Base-by-base conservation (phyloP, 768 basidiomycete species). In the Podaxis sp. region DNA sequence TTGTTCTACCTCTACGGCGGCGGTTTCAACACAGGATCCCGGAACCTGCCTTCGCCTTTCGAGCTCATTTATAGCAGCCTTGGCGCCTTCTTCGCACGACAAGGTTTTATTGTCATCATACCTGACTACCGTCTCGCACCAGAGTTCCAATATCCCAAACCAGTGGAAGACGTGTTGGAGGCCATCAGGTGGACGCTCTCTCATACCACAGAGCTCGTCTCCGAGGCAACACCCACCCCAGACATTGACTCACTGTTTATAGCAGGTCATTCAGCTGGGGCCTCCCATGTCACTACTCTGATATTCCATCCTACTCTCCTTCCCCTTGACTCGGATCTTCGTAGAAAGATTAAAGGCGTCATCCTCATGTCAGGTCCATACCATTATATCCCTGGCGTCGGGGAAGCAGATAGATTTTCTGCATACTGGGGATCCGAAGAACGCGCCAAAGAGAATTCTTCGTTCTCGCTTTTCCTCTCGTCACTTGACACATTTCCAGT, bases 1-100 rank as follows among this genome's bases (percentile, higher is more conserved):
- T 73, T 90, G 26, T 82, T 90, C 71, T 89, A 83, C 72, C 64
- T 85, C 46, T 90, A 91, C 64, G 89, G 89, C 1, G 89, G 89
- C 1, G 87, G 88, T 2, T 88, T 87, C 68, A 73, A 74, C 64
- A 69, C 71, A 0, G 88, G 88, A 1, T 74, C 76, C 0, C 81
- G 85, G n/a, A 77, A 73, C 7, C 68, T 82, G 46, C 69, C 73
- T 12, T 75, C 80, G 1, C 72, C 86, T 0, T 76, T 76, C 49
- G 80, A 83, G 49, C 78, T 88, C 52, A 76, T 71, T 9, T 89
- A 88, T 68, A 76, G 77, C n/a, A 82, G 80, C 63, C 66, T 89
- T 7, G 88, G 83, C 0, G 74, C 85, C 2, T 90, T 83, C 76
- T 90, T 84, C 71, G 84, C 88, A 0, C 75, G 77, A 8, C 77